These are phyloP conservation scores for Ceratocystis cubensis DNA, from an alignment of 2,329 filamentous ascomycete species.

Conservation along the genomic window DNA sequence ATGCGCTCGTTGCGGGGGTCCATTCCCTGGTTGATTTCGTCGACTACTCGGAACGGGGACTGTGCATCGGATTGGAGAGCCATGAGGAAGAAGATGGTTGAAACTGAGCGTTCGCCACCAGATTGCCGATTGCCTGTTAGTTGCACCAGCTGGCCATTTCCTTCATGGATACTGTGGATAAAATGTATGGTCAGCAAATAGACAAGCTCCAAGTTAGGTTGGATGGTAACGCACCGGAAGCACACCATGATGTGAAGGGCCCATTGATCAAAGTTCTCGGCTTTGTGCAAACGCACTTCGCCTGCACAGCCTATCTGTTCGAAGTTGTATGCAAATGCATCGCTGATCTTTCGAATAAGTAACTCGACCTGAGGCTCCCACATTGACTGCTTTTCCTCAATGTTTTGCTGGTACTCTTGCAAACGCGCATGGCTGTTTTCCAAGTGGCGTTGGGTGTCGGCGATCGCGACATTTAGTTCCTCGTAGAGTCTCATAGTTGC, in stretches of 20 bases:
- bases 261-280: conserved; percentile 89
- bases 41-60: conserved; percentile 92
- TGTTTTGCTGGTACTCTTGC: conserved; percentile 42
- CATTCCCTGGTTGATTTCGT: conserved; percentile 99
- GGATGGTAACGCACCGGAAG: conserved; percentile 54
- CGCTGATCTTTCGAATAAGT: conserved; percentile 68
- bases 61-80: conserved; percentile 86
- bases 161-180: conserved; percentile 20
- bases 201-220: conserved; percentile 5
- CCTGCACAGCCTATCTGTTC: conserved; percentile 88
- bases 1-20: conserved; percentile 96
- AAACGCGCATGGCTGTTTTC: conserved; percentile 43
- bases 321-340: conserved; percentile 87
- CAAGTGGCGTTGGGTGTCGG: conserved; percentile 40
- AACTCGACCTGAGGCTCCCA: conserved; percentile 80
- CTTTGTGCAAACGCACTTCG: conserved; percentile 77
- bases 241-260: conserved; percentile 87
- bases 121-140: conserved; percentile 90
- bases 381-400: conserved; percentile 50
- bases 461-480: conserved; percentile 55
- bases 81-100: conserved; percentile 98
- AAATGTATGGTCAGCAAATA: conserved; percentile 2
- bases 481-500: conserved; percentile 68
- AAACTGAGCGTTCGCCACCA: conserved; percentile 88
- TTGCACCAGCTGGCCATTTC: conserved; percentile 20